Conservation (phyloP, 1,284 basidiomycete genomes). For the Rhodofomes roseus region DNA sequence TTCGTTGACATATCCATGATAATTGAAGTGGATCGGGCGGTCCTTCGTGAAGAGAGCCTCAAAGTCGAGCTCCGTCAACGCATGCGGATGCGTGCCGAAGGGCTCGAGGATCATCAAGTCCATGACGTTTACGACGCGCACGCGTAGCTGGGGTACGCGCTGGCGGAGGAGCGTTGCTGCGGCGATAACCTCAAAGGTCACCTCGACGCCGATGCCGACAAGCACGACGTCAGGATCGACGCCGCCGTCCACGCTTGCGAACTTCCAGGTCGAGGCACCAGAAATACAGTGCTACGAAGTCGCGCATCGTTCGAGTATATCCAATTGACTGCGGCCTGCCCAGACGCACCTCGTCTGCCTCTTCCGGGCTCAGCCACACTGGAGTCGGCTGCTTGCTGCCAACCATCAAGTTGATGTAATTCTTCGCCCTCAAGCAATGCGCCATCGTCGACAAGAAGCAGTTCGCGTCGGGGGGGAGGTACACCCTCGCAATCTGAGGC, state of each 20-base stretch:
- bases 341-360: constrained; percentile 50
- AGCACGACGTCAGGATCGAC: constrained; percentile 66
- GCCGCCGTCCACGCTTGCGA: constrained; percentile 66
- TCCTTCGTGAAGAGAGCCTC: constrained; percentile 69
- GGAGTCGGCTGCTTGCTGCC: constrained; percentile 80
- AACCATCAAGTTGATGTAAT: constrained; percentile 85
- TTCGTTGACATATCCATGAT: constrained; percentile 79
- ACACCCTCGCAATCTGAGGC: constrained; percentile 72
- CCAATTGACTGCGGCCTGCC: too few species aligned
- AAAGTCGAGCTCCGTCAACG: constrained; percentile 63
- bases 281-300: constrained; percentile 62
- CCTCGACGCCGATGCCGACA: constrained; percentile 72
- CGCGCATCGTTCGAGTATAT: background rate
- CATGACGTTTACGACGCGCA: constrained; percentile 80
- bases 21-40: constrained; percentile 75
- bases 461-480: constrained; percentile 89
- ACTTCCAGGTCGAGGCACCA: constrained; percentile 74
- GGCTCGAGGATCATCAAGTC: constrained; percentile 78
- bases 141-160: constrained; percentile 58
- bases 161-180: constrained; percentile 73
- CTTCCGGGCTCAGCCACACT: constrained; percentile 64
- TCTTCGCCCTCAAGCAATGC: constrained; percentile 80
- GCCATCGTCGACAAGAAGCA: constrained; percentile 77
- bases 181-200: constrained; percentile 76
- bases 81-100: constrained; percentile 72